phyloP scores from a whole-genome alignment of 768 basidiomycete species.

The Lactarius vividus region DNA sequence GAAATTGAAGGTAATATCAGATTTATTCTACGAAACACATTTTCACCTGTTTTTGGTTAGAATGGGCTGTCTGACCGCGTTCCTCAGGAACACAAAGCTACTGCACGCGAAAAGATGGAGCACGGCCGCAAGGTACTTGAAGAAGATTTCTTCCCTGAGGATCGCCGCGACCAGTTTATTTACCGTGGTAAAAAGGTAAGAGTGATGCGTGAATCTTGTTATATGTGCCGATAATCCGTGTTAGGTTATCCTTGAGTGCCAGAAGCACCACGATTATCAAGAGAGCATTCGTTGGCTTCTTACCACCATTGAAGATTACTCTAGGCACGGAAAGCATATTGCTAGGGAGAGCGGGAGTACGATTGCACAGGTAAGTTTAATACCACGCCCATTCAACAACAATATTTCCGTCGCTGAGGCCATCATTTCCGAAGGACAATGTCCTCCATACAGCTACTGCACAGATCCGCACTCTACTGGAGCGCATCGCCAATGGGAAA shows the following conservation, averaged over 20 bases:
- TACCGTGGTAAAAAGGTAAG: conserved; percentile 87
- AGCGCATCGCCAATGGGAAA: conserved; percentile 81
- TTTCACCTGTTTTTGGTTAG: conserved; percentile 28
- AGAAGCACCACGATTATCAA: conserved; percentile 89
- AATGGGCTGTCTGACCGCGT: conserved; percentile 52
- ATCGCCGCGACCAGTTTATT: conserved; percentile 89
- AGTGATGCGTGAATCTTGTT: too few relatives aligned
- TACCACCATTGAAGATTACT: conserved; percentile 59
- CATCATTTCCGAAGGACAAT: conserved; percentile 43
- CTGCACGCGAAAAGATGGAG: conserved; percentile 50
- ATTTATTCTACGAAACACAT: background rate
- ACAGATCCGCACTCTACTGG: conserved; percentile 78
- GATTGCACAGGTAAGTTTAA: conserved; percentile 32
- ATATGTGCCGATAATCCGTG: background rate
- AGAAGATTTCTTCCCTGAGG: conserved; percentile 88
- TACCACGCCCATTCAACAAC: conserved; percentile 9
- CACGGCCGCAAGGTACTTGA: conserved; percentile 63
- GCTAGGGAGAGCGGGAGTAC: conserved; percentile 31
- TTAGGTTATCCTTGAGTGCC: conserved; percentile 84
- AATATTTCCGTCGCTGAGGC: conserved; percentile 26
- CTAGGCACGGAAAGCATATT: conserved; percentile 46
- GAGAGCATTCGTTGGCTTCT: conserved; percentile 75
- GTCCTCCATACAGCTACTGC: conserved; percentile 52
- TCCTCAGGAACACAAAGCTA: conserved; percentile 66
- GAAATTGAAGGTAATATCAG: conserved; percentile 33